These are phyloP conservation scores for Linderina pennispora DNA, from an alignment of 192 early-diverging fungal genomes.

Conservation along the genomic window DNA sequence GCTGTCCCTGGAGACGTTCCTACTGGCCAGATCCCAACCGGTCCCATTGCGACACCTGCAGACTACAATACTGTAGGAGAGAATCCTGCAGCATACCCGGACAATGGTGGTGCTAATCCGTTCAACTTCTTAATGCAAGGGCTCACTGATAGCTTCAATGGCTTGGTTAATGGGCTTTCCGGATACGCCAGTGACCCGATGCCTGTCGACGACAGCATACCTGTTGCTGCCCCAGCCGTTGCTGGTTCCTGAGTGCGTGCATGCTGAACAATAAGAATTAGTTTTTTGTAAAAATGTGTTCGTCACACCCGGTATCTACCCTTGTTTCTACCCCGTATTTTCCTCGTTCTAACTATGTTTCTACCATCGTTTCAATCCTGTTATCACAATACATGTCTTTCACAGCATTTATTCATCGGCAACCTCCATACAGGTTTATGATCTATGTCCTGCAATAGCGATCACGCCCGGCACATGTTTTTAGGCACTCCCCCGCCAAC, in stretches of 20 bases:
- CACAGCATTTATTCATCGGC: not conserved
- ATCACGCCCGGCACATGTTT: no score
- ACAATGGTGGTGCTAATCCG: constrained; percentile 10
- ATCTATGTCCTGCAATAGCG: not conserved
- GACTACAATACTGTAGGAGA: not conserved
- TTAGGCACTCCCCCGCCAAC: no score
- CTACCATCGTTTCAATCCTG: not conserved
- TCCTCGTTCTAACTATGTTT: not conserved
- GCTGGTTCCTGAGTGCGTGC: not conserved
- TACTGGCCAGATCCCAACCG: not conserved
- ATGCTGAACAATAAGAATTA: not conserved
- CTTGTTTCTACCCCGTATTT: not conserved
- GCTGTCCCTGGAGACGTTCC: not conserved
- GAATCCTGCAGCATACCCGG: not conserved
- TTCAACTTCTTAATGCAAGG: constrained; percentile 15
- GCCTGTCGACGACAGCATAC: constrained; percentile 7
- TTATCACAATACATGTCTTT: not conserved
- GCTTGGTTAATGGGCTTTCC: constrained; percentile 14
- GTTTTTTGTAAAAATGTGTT: not conserved
- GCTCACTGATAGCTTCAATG: constrained; percentile 18
- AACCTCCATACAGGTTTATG: not conserved
- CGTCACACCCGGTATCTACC: not conserved
- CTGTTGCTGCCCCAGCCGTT: constrained; percentile 4
- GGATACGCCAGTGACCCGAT: not conserved
- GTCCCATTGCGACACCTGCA: not conserved